A percentile compares a stretch with the other conserved stretches of the same genome.
These are phyloP conservation scores for Cladorrhinum sp. DNA, from an alignment of 2,329 filamentous ascomycete species.

Conservation along the genomic window DNA sequence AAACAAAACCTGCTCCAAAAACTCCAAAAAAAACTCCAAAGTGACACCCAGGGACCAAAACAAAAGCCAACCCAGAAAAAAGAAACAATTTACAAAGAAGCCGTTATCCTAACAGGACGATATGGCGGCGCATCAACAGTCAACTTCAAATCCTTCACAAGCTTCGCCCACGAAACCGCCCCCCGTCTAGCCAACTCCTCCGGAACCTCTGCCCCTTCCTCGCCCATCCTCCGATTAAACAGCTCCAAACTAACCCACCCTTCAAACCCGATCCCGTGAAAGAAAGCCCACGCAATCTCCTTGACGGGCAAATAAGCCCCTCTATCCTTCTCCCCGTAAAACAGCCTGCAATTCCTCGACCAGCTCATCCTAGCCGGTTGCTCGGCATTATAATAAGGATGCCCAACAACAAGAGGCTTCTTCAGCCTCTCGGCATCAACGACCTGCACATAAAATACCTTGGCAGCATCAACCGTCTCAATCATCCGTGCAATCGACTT, in stretches of 20 bases:
- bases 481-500: constrained; percentile 55
- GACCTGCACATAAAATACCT: constrained; percentile 74
- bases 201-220: constrained; percentile 49
- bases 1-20: not conserved
- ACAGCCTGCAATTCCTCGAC: constrained; percentile 71
- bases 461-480: constrained; percentile 54
- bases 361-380: constrained; percentile 71
- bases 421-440: constrained; percentile 67
- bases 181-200: constrained; percentile 47
- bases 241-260: constrained; percentile 72
- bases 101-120: constrained; percentile 31
- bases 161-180: constrained; percentile 49
- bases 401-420: constrained; percentile 53
- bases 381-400: constrained; percentile 55
- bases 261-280: constrained; percentile 61
- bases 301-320: constrained; percentile 67
- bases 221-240: constrained; percentile 60
- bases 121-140: constrained; percentile 15
- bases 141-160: constrained; percentile 38
- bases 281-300: constrained; percentile 58
- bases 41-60: not conserved
- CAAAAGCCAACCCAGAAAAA: constrained; percentile 8
- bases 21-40: not conserved
- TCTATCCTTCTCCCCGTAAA: constrained; percentile 59
- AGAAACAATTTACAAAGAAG: constrained; percentile 32